These are phyloP conservation scores for Coprinopsis marcescibilis DNA, from an alignment of 768 basidiomycete genomes.

Conservation along the genomic window DNA sequence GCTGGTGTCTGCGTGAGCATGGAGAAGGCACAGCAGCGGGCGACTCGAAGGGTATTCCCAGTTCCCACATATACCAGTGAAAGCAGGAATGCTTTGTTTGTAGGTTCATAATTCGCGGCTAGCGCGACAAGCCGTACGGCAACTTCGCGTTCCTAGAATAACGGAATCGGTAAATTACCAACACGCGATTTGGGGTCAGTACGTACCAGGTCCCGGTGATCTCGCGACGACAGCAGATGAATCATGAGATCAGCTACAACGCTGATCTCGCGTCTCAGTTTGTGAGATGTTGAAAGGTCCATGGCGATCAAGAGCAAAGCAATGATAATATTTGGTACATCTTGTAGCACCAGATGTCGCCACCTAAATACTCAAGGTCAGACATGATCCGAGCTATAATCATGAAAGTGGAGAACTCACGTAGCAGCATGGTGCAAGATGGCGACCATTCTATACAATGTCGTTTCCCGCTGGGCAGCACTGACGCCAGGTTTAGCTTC, in stretches of 20 bases:
- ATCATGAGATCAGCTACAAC: slow-evolving; percentile 43
- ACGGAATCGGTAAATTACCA: neutral
- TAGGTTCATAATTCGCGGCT: slow-evolving; percentile 32
- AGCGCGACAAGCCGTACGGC: slow-evolving; percentile 40
- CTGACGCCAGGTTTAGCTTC: slow-evolving; percentile 11
- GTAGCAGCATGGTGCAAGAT: slow-evolving; percentile 38
- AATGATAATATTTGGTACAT: slow-evolving; percentile 44
- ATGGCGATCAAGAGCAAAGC: slow-evolving; percentile 50
- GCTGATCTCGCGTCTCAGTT: slow-evolving; percentile 42
- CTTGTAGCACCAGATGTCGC: slow-evolving; percentile 27
- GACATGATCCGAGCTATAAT: neutral
- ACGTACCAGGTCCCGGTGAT: slow-evolving; percentile 23
- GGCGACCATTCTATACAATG: slow-evolving; percentile 36
- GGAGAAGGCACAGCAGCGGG: slow-evolving; percentile 50
- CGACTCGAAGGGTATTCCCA: slow-evolving; percentile 46
- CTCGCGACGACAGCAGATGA: slow-evolving; percentile 28
- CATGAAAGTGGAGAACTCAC: slow-evolving; percentile 29
- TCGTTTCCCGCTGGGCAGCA: slow-evolving; percentile 20
- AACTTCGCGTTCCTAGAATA: slow-evolving; percentile 39
- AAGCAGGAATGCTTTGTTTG: slow-evolving; percentile 46
- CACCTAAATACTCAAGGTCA: slow-evolving; percentile 24
- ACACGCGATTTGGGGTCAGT: slow-evolving; percentile 7
- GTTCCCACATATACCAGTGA: slow-evolving; percentile 48
- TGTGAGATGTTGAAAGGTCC: slow-evolving; percentile 41
- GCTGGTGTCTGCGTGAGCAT: slow-evolving; percentile 31